A percentile compares a stretch with the other conserved stretches of the same genome.
These are phyloP conservation scores for Entonaema liquescens DNA, from an alignment of 495 filamentous ascomycete genomes.

Conservation along the genomic window DNA sequence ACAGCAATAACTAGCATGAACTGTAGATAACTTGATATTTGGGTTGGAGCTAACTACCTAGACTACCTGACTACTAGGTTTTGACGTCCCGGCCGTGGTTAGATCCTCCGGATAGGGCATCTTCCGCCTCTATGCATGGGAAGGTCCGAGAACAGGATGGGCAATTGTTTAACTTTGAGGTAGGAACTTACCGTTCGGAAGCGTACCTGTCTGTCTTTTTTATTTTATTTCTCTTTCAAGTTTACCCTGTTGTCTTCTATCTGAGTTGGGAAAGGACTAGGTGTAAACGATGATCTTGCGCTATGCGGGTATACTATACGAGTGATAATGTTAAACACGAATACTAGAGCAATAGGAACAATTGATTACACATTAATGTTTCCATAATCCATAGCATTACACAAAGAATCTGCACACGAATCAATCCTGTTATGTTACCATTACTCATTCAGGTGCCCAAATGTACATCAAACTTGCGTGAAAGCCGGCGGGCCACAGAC, in stretches of 20 bases:
- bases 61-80: too few species aligned
- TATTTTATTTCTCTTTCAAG: too few species aligned
- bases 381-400: too few species aligned
- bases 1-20: too few species aligned
- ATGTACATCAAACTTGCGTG: not conserved
- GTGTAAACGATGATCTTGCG: not conserved
- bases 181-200: not conserved
- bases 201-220: not conserved
- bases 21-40: too few species aligned
- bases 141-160: too few species aligned
- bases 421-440: not conserved
- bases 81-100: too few species aligned
- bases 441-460: not conserved
- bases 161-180: not conserved
- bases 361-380: not conserved
- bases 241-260: not conserved
- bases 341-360: not conserved
- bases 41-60: too few species aligned
- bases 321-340: not conserved
- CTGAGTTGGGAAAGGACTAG: not conserved
- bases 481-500: not conserved
- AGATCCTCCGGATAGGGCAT: too few species aligned
- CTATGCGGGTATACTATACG: not conserved
- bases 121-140: too few species aligned
- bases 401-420: too few species aligned